These are phyloP conservation scores for Fusarium sp. DNA, from an alignment of 2,329 filamentous ascomycete genomes.

Conservation along the genomic window DNA sequence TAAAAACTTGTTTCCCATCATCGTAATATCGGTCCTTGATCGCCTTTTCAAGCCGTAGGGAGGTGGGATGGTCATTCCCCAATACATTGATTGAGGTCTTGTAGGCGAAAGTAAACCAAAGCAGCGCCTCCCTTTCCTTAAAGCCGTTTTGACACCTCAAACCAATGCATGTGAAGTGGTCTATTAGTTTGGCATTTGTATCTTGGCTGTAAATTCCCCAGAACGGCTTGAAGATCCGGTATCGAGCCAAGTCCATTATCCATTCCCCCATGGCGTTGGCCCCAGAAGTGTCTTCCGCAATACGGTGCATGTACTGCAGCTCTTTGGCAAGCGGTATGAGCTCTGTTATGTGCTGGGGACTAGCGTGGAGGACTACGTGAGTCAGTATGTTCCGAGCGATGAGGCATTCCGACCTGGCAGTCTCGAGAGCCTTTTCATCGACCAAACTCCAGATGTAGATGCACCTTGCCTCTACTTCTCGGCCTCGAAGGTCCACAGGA, in stretches of 20 bases:
- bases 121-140: no score
- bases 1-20: no score
- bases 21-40: no score
- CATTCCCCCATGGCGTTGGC: fast-evolving
- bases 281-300: no score
- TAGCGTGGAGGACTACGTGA: fast-evolving
- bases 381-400: background rate
- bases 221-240: no score
- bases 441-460: background rate
- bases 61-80: no score
- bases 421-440: no score
- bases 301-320: fast-evolving
- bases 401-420: background rate
- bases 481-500: background rate
- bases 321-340: background rate
- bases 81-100: no score
- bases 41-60: no score
- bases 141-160: no score
- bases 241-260: fast-evolving
- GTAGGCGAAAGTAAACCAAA: no score
- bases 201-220: no score
- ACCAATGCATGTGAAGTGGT: background rate
- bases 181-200: fast-evolving
- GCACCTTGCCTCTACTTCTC: background rate
- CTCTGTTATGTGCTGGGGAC: background rate